phyloP scores from a whole-genome alignment of 108 stramenopile species.

The Conticribra weissflogii region DNA sequence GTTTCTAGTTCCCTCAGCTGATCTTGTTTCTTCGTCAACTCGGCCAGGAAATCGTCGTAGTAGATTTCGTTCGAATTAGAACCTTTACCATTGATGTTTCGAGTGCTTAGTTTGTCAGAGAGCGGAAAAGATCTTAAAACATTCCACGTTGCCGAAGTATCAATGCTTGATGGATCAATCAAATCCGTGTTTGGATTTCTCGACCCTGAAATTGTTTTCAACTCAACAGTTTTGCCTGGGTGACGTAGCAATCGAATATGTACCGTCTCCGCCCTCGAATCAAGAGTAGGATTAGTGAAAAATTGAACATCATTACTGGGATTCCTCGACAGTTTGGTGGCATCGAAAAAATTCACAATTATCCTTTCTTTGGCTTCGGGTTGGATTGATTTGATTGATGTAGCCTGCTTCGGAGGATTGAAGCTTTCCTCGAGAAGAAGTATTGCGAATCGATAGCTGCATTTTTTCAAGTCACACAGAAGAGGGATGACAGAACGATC shows the following conservation, averaged over 20 bases:
- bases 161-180: constrained; percentile 16
- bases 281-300: constrained; percentile 16
- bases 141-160: constrained; percentile 32
- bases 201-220: constrained; percentile 13
- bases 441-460: constrained; percentile 67
- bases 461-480: constrained; percentile 78
- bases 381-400: neutral
- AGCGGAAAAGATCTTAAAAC: constrained; percentile 27
- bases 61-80: constrained; percentile 3
- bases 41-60: constrained; percentile 48
- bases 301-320: neutral
- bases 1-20: constrained; percentile 52
- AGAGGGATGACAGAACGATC: constrained; percentile 35
- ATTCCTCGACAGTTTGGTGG: neutral
- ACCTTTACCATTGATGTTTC: neutral
- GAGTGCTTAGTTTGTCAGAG: neutral
- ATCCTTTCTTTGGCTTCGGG: constrained; percentile 40
- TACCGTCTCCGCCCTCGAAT: constrained; percentile 19
- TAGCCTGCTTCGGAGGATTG: constrained; percentile 7
- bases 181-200: constrained; percentile 11
- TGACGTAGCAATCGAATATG: constrained; percentile 38
- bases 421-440: constrained; percentile 42
- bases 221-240: too few relatives aligned
- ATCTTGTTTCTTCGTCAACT: constrained; percentile 55
- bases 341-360: constrained; percentile 14